A percentile compares a stretch with the other conserved stretches of the same genome.
Evolutionary conservation across 768 basidiomycete genomes (phyloP).

Genomic region (Boletus fagicola): DNA sequence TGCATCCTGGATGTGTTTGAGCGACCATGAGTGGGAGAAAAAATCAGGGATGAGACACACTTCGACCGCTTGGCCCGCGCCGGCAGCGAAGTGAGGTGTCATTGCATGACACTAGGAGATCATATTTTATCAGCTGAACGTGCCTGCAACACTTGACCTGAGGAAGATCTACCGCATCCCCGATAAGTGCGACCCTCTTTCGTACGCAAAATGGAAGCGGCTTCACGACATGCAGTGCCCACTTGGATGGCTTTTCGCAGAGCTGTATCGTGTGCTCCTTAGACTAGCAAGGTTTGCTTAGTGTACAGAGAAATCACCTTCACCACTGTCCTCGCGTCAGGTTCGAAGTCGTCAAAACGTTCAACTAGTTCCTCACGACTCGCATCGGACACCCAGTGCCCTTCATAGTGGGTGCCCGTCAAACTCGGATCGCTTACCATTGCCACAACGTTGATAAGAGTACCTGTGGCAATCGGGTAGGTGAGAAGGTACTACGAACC

Average conservation of each 20-base stretch:
- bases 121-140: background rate
- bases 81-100: conserved; percentile 22
- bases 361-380: conserved; percentile 33
- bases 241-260: conserved; percentile 38
- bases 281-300: background rate
- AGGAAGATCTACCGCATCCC: conserved; percentile 43
- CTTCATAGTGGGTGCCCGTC: conserved; percentile 32
- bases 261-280: conserved; percentile 22
- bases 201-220: conserved; percentile 40
- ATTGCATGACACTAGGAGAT: conserved; percentile 23
- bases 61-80: conserved; percentile 28
- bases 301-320: conserved; percentile 17
- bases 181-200: conserved; percentile 44
- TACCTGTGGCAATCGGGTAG: conserved; percentile 40
- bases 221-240: conserved; percentile 45
- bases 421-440: conserved; percentile 30
- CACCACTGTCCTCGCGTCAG: conserved; percentile 31
- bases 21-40: background rate
- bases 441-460: conserved; percentile 37
- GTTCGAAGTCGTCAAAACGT: conserved; percentile 36
- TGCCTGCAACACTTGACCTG: background rate
- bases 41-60: conserved; percentile 1
- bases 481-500: conserved; percentile 36
- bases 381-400: conserved; percentile 31
- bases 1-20: conserved; percentile 11